Evolutionary conservation across 148 eudicot species (phyloP).

Genomic region (Vaccinium vitisidaea): DNA sequence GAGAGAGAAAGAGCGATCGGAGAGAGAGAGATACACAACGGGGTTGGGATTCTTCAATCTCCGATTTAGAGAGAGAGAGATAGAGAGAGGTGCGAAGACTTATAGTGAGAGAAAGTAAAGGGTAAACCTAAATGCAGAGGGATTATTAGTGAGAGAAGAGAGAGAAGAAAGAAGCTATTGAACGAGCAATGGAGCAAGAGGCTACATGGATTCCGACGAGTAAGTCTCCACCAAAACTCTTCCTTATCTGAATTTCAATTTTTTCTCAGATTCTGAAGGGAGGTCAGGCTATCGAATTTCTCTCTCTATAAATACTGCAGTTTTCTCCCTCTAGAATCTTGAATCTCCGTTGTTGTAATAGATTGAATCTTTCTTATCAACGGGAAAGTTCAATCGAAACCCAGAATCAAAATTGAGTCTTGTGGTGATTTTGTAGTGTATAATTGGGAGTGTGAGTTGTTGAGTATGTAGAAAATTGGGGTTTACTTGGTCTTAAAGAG

Average conservation of each 20-base stretch:
- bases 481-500: conserved; percentile 28
- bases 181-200: conserved; percentile 21
- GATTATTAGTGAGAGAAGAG: conserved; percentile 11
- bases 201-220: conserved; percentile 24
- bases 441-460: conserved; percentile 6
- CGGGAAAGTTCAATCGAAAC: no score
- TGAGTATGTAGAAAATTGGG: conserved; percentile 16
- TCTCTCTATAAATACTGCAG: background rate
- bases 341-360: conserved; percentile 12
- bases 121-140: conserved; percentile 31
- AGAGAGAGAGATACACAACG: conserved; percentile 8
- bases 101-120: conserved; percentile 8
- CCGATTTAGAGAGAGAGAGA: conserved; percentile 23
- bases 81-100: background rate
- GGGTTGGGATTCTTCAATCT: conserved; percentile 27
- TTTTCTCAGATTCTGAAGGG: conserved; percentile 4
- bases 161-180: background rate
- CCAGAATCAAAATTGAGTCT: background rate
- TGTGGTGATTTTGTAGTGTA: conserved; percentile 1
- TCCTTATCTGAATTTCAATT: conserved; percentile 25
- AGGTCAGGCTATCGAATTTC: conserved; percentile 19
- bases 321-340: conserved; percentile 11
- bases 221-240: conserved; percentile 24
- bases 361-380: background rate
- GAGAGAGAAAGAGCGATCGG: conserved; percentile 41